Evolutionary conservation across 2,329 filamentous ascomycete species (phyloP), one percentile per base, ranked within the genome.

Genomic region (Aspergillus neotritici): DNA sequence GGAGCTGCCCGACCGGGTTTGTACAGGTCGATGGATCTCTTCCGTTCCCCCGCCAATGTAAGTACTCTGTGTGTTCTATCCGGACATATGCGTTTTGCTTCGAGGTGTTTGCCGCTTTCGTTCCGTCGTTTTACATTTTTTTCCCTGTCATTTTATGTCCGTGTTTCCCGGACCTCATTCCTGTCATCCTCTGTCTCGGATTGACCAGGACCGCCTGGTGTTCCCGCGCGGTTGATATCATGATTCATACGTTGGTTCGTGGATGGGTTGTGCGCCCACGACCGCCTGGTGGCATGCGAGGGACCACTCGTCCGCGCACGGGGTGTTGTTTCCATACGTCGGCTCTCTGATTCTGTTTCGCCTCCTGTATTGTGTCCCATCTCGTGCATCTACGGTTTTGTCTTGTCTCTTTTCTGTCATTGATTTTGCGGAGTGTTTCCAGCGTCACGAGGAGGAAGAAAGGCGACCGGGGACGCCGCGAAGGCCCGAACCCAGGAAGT

Each of bases 61-160:
- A 51, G 50, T 56, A 53, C 38, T 47, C 43, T 47, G 44, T 44
- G 48, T 51, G 43, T 47, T 52, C 46, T 43, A 34, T 35, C 40
- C 44, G 48, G 51, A 49, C 47, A 53, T 52, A 49, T 42, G 47
- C 42, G 42, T 41, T 52, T 36, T 49, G 43, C 38, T 38, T 46
- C 43, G 42, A 48, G 43, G 25, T 32, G 45, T 34, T 15, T 40
- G 31, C 40, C 34, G 33, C 35, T 44, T 33, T 31, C 37, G 38
- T 42, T 35, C 30, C 28, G 16, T 33, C 30, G 40, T 42, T 41
- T 40, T 29, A 16, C 38, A 35, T 42, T 31, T 45, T 21, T 36
- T 25, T 43, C 21, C 41, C 30, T 45, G 5, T 31, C 29, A 25
- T 42, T 29, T 28, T 41, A 2, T 6, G 5, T 9, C 21, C 9